Base-by-base conservation (phyloP, 2,329 filamentous ascomycete genomes). In the Microsporum canis region DNA sequence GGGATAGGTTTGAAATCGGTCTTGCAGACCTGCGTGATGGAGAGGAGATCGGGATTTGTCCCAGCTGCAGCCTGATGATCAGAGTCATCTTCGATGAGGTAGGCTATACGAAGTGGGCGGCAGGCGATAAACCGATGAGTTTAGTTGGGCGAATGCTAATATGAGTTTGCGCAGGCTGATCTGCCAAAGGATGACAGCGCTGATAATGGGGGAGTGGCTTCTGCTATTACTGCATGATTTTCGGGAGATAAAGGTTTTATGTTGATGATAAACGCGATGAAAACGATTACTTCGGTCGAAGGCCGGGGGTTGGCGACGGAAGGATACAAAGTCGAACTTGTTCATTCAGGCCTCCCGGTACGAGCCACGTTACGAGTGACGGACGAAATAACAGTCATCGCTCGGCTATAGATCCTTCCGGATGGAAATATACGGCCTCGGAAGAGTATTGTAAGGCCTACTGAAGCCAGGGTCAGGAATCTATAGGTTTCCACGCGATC, bases 41-140 rank as follows among this genome's bases (percentile, higher is more conserved):
- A 65, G 85, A 92, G 73, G 91, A 97, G 68, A 91, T 99, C 71
- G 94, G 88, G n/a, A 89, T 97, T 8, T 99, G 94, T 70, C 94
- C 94, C 27, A 96, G 91, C 72, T 99, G 94, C 76, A 96, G 91
- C 74, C 78, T 99, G 68, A 96, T 95, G 90, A 96, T 99, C 61
- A 79, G 87, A 62, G 91, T 99, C 12, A 95, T 99, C 55, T 99
- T 91, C 68, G 94, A 97, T 66, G 75, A 84, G 71, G 90, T 94
- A 75, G 68, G 86, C 53, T 43, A 56, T 62, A 59, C 39, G 53
- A 61, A 33, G n/a, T 34, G 33, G 60, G 2, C n/a, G n/a, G 14
- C 5, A 6, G 39, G 3, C 39, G 17, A 23, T 23, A 23, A 23
- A 23, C 17, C 17, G 17, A 23, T 23, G 14, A 12, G 14, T 47